Conservation (phyloP, 805 yeast genomes). For the Cyberlindnera suaveolens region DNA sequence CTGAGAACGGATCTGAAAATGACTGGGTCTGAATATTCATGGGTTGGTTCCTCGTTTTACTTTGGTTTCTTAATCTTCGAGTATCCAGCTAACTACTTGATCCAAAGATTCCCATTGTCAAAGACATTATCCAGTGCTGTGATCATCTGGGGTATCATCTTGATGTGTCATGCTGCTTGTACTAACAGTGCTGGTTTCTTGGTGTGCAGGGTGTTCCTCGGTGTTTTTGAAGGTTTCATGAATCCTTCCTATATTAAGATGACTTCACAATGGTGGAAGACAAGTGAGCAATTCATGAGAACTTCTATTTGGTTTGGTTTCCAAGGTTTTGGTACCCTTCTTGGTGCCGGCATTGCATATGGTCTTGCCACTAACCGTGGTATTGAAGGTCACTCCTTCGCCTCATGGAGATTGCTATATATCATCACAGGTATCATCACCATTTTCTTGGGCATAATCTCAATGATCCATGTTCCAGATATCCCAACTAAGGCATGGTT, state of each 20-base stretch:
- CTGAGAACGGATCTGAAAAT: conserved; percentile 38
- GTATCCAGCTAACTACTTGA: conserved; percentile 36
- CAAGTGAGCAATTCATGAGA: conserved; percentile 37
- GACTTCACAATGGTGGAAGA: conserved; percentile 53
- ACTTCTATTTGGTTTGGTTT: conserved; percentile 38
- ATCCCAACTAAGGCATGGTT: conserved; percentile 46
- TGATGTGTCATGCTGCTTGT: conserved; percentile 46
- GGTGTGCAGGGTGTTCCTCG: conserved; percentile 43
- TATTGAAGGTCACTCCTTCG: conserved; percentile 31
- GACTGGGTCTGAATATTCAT: conserved; percentile 38
- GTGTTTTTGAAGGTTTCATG: conserved; percentile 45
- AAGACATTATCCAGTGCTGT: conserved; percentile 42
- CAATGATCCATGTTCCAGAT: conserved; percentile 48
- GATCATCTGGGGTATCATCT: conserved; percentile 52
- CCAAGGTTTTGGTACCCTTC: conserved; percentile 40
- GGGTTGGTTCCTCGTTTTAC: conserved; percentile 56
- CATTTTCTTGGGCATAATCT: conserved; percentile 40
- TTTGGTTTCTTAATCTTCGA: conserved; percentile 59
- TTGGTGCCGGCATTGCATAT: conserved; percentile 51
- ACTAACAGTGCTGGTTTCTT: conserved; percentile 32
- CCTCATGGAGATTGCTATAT: conserved; percentile 56
- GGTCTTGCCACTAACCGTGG: conserved; percentile 34
- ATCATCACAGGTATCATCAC: conserved; percentile 58
- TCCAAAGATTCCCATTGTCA: conserved; percentile 54
- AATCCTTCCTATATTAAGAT: conserved; percentile 51